phyloP scores from a whole-genome alignment of 495 filamentous ascomycete genomes.

The Neurospora sp. region DNA sequence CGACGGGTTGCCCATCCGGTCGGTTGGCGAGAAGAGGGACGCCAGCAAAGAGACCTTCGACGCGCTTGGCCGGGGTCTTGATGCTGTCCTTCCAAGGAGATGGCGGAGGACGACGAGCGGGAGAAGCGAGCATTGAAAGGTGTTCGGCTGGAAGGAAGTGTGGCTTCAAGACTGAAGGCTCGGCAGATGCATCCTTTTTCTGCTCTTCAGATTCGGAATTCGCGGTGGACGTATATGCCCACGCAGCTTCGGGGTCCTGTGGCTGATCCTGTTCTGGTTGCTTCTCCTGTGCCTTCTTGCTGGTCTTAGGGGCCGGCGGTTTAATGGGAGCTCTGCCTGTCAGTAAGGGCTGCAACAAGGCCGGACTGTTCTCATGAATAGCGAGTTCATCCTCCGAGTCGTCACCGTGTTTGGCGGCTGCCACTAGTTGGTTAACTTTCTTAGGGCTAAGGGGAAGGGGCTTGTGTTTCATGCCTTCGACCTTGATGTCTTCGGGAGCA shows the following conservation, averaged over 20 bases:
- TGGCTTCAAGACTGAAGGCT: neutral
- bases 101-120: constrained; percentile 35
- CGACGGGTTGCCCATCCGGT: constrained; percentile 2
- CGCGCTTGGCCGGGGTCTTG: constrained; percentile 36
- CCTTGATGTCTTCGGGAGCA: constrained; percentile 12
- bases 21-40: neutral
- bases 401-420: constrained; percentile 11
- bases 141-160: neutral
- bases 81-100: constrained; percentile 41
- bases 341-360: constrained; percentile 25
- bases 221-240: constrained; percentile 35
- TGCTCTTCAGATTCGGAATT: neutral
- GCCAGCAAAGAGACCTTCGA: constrained; percentile 14
- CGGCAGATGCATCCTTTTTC: neutral
- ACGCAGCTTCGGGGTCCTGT: neutral
- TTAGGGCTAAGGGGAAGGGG: constrained; percentile 40
- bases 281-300: constrained; percentile 10
- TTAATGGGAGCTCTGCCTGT: constrained; percentile 36
- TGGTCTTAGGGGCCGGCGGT: constrained; percentile 6
- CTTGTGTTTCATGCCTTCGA: constrained; percentile 18
- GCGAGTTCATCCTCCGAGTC: constrained; percentile 45
- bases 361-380: constrained; percentile 37
- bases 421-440: constrained; percentile 42
- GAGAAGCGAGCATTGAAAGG: constrained; percentile 29
- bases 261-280: neutral